Conservation (phyloP, 2,329 filamentous ascomycete genomes). For the Aspergillus fijiensis region DNA sequence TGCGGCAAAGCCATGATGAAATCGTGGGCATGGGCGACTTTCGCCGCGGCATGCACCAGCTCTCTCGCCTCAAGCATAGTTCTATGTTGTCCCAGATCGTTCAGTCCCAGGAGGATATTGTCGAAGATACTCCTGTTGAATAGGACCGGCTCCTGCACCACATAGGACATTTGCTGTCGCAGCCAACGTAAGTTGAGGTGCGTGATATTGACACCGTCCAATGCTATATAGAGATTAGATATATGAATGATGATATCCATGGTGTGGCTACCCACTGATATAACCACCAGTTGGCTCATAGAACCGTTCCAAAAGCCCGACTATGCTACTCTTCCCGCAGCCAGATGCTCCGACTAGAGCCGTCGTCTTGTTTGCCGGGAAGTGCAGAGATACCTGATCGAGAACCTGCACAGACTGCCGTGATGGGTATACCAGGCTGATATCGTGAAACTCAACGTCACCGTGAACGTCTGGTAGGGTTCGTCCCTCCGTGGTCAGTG, state of each 20-base stretch:
- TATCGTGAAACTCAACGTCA: slow-evolving; percentile 39
- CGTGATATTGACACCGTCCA: slow-evolving; percentile 40
- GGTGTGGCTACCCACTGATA: slow-evolving; percentile 19
- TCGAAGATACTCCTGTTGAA: slow-evolving; percentile 79
- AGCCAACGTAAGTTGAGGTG: slow-evolving; percentile 31
- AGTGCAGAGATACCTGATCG: slow-evolving; percentile 29
- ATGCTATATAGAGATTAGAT: slow-evolving; percentile 1
- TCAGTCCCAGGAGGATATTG: slow-evolving; percentile 63
- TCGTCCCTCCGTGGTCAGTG: slow-evolving; percentile 24
- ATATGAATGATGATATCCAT: not conserved
- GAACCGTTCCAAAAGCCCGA: slow-evolving; percentile 70
- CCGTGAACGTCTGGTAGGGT: slow-evolving; percentile 21
- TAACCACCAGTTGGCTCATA: slow-evolving; percentile 52
- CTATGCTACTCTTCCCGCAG: slow-evolving; percentile 71
- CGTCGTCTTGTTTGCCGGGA: slow-evolving; percentile 44
- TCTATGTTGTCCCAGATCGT: slow-evolving; percentile 43
- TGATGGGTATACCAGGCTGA: slow-evolving; percentile 37
- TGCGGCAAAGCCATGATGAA: slow-evolving; percentile 74
- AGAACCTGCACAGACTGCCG: slow-evolving; percentile 42
- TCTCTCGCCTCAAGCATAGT: slow-evolving; percentile 6
- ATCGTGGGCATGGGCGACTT: slow-evolving; percentile 64
- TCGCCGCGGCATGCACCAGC: slow-evolving; percentile 15
- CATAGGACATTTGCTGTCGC: slow-evolving; percentile 17
- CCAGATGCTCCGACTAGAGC: slow-evolving; percentile 74
- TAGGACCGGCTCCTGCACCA: slow-evolving; percentile 69